phyloP scores from a whole-genome alignment of 257 asterid genomes.

The Paraleonurus japonicus region DNA sequence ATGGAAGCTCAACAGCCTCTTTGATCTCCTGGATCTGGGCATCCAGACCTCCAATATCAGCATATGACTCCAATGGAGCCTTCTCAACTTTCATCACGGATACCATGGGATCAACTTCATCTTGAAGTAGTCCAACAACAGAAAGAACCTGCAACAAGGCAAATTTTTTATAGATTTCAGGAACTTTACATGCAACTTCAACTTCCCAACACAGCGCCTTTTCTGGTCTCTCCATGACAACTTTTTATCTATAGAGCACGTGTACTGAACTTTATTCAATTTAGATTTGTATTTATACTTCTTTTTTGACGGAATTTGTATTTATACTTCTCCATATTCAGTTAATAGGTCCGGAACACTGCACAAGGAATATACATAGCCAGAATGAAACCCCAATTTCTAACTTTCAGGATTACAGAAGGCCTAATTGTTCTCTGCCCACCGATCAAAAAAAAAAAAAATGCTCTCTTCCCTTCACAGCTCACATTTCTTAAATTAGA shows the following conservation, averaged over 20 bases:
- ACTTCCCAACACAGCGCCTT: conserved; percentile 9
- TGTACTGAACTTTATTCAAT: not conserved
- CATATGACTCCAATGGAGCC: conserved; percentile 96
- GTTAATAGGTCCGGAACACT: not conserved
- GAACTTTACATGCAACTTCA: not conserved
- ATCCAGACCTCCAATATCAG: conserved; percentile 67
- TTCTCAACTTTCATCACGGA: conserved; percentile 99
- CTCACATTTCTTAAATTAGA: not conserved
- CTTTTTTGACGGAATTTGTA: too few species aligned
- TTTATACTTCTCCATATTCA: not conserved
- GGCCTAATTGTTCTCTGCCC: not conserved
- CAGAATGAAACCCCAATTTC: not conserved
- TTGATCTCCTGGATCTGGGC: conserved; percentile 71
- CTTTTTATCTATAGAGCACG: not conserved
- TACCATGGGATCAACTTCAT: conserved; percentile 95
- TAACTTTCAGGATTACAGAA: conserved; percentile 1
- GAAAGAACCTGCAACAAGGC: conserved; percentile 72
- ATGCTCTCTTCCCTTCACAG: not conserved
- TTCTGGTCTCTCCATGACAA: not conserved
- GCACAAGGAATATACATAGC: not conserved
- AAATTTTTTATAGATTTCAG: not conserved
- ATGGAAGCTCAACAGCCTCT: conserved; percentile 64
- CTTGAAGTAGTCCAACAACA: conserved; percentile 94
- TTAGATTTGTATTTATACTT: not conserved
- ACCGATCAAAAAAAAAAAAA: too few species aligned